phyloP scores from a whole-genome alignment of 2,329 filamentous ascomycete species.

The Elsinoe perseae region DNA sequence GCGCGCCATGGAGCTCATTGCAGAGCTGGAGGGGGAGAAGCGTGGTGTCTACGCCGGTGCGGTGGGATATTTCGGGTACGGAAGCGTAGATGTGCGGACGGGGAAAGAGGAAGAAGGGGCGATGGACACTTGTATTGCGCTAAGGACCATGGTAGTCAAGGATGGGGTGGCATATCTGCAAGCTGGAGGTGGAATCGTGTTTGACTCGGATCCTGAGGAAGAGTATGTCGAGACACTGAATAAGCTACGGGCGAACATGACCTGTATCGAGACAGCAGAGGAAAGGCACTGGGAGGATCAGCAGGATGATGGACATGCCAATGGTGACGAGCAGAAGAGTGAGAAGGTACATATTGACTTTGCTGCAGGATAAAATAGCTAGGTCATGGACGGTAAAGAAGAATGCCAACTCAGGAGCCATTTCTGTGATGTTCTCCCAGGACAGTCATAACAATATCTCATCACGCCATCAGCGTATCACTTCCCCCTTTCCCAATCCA shows the following conservation, averaged over 20 bases:
- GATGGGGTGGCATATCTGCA: slow-evolving; percentile 88
- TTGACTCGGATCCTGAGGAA: slow-evolving; percentile 82
- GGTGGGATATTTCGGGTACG: slow-evolving; percentile 93
- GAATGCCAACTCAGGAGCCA: not conserved
- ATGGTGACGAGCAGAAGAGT: slow-evolving; percentile 10
- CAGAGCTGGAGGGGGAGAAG: slow-evolving; percentile 88
- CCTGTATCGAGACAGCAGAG: slow-evolving; percentile 79
- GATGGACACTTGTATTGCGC: slow-evolving; percentile 79
- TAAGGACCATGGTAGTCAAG: slow-evolving; percentile 92
- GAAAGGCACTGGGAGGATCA: slow-evolving; percentile 52
- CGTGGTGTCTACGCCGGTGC: slow-evolving; percentile 91
- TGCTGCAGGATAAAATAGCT: slow-evolving; percentile 15
- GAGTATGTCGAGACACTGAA: slow-evolving; percentile 97
- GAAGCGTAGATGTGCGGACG: slow-evolving; percentile 51
- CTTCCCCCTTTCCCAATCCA: slow-evolving; percentile 53
- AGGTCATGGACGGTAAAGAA: not conserved
- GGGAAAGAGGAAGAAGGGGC: slow-evolving; percentile 65
- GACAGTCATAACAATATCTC: not conserved
- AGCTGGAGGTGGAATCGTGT: slow-evolving; percentile 81
- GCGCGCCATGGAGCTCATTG: slow-evolving; percentile 92
- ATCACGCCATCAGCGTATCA: slow-evolving; percentile 32
- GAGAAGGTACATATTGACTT: slow-evolving; percentile 18
- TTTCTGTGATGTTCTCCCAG: not conserved
- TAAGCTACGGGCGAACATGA: slow-evolving; percentile 84
- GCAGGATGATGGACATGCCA: slow-evolving; percentile 20